phyloP scores from a whole-genome alignment of 176 grass and related monocot genomes.

The Elaeis guineensis region DNA sequence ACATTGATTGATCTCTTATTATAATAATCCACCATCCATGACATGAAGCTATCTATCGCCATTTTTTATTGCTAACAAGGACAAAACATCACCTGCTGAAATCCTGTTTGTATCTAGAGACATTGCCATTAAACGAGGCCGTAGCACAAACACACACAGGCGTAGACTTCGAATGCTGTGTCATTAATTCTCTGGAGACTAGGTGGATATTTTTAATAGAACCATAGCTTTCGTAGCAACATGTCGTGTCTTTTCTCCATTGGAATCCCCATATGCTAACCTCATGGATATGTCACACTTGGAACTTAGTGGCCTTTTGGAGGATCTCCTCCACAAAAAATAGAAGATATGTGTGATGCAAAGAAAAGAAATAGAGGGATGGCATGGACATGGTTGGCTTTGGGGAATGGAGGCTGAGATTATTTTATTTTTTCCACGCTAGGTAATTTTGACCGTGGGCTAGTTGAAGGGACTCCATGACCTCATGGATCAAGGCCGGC shows the following conservation, averaged over 20 bases:
- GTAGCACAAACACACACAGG: constrained; percentile 1
- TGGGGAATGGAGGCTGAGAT: background rate
- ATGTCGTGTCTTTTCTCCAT: background rate
- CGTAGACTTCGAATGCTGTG: constrained; percentile 14
- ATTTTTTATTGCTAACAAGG: background rate
- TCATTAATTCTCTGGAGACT: constrained; percentile 22
- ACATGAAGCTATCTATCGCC: background rate
- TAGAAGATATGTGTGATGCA: too few relatives aligned
- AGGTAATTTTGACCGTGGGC: background rate
- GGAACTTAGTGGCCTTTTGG: too few relatives aligned
- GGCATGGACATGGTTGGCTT: background rate
- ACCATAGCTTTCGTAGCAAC: background rate
- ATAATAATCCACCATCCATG: constrained; percentile 28
- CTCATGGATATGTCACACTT: too few relatives aligned
- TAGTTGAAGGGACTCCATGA: constrained; percentile 12
- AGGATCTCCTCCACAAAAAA: too few relatives aligned
- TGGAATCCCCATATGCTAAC: background rate
- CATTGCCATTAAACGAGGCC: constrained; percentile 5
- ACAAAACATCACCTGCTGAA: background rate
- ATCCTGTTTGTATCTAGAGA: background rate
- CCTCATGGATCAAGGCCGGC: constrained; percentile 8
- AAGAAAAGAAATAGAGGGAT: background rate
- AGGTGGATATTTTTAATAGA: background rate
- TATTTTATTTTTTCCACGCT: background rate
- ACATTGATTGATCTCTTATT: constrained; percentile 26